Conservation (phyloP, 73 alveolate species). For the Paramecium tetraurelia region DNA sequence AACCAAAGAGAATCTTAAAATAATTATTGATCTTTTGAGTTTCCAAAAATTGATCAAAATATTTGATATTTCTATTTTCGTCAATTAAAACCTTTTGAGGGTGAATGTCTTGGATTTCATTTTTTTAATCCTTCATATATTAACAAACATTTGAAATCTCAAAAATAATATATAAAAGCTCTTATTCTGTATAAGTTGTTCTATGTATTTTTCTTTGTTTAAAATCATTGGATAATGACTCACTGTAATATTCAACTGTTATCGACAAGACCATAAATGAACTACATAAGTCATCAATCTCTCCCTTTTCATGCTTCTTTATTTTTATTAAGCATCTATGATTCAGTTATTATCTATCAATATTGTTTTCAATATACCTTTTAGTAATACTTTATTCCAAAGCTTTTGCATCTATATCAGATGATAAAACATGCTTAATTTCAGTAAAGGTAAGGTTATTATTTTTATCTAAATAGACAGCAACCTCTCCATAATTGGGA, state of each 20-base stretch:
- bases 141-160: neutral
- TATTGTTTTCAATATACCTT: neutral
- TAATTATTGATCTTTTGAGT: neutral
- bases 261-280: neutral
- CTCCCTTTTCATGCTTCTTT: neutral
- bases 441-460: neutral
- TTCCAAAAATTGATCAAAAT: neutral
- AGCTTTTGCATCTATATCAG: neutral
- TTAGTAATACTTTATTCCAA: neutral
- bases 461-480: neutral
- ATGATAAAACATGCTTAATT: neutral
- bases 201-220: neutral
- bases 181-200: neutral
- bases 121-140: neutral
- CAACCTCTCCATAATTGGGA: slow-evolving; percentile 12
- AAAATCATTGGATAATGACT: neutral
- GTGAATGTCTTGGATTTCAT: neutral
- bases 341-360: neutral
- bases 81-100: neutral
- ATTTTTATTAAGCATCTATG: neutral
- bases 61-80: neutral
- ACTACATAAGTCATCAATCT: neutral
- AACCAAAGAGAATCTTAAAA: neutral
- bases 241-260: neutral
- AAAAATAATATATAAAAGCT: neutral